Conservation (phyloP, 2,329 filamentous ascomycete genomes). For the Sporothrix pseudoabietina region DNA sequence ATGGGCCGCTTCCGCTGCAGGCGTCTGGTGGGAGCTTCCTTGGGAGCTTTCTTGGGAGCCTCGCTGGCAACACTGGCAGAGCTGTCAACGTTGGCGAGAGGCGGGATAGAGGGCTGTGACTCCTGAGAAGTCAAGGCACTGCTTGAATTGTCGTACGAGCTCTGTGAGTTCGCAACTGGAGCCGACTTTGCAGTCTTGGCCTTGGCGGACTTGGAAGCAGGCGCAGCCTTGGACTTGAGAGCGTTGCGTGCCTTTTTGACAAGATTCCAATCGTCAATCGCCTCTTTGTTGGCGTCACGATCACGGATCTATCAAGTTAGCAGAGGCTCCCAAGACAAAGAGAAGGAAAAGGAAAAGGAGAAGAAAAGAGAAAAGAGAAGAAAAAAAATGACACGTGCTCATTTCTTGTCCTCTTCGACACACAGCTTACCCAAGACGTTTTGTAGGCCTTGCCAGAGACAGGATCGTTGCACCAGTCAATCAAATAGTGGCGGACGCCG, state of each 20-base stretch:
- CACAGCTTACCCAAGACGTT: conserved; percentile 54
- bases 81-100: not conserved
- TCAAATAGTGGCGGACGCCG: conserved; percentile 49
- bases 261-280: conserved; percentile 40
- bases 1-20: conserved; percentile 10
- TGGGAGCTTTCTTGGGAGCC: not conserved
- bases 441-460: conserved; percentile 51
- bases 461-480: conserved; percentile 61
- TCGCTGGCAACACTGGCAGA: not conserved
- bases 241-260: not conserved
- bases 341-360: not conserved
- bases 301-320: conserved; percentile 33
- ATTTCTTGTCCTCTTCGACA: not conserved
- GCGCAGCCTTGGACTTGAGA: not conserved
- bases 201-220: not conserved
- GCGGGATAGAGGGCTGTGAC: conserved; percentile 1
- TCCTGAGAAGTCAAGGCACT: conserved; percentile 19
- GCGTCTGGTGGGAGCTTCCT: not conserved
- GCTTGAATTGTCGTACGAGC: conserved; percentile 24
- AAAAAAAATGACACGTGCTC: not conserved
- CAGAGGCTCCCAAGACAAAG: not conserved
- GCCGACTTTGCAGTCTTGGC: not conserved
- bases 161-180: conserved; percentile 16
- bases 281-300: conserved; percentile 38
- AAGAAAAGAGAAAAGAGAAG: not conserved